Base-by-base conservation (phyloP, 2,329 filamentous ascomycete genomes). In the Biscogniauxia marginata region DNA sequence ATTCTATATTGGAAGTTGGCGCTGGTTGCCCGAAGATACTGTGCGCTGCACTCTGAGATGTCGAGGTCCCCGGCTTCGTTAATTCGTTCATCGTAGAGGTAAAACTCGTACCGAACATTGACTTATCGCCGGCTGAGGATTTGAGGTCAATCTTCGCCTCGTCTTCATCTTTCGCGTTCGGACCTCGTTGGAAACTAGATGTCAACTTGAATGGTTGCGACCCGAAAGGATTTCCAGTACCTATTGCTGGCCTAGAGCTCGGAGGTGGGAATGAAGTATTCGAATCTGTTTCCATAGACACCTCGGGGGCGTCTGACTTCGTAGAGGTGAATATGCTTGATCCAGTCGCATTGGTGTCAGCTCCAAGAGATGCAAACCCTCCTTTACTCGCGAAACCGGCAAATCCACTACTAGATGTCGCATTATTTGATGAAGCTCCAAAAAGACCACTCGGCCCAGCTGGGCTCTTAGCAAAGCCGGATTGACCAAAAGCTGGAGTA, bases 131-230 rank as follows among this genome's bases (percentile, higher is more conserved):
- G 19, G 70, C 63, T n/a, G 71, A 70, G 20, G 21, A 19, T 7
- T 24, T 53, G 8, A 44, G 44, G 16, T 64, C 58, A 43, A 71
- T 69, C 20, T 72, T 74, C 59, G 81, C 82, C 7, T 81, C 77
- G 34, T 79, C 73, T 55, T 87, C 84, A 21, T 88, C 81, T 56
- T 84, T 85, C 1, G 82, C 78, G 46, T 79, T 78, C 5, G 82
- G 79, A 61, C 90, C 87, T 7, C 80, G 78, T 65, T 86, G 84
- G 74, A 91, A 91, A 1, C 83, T 86, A 24, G 84, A 86, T 43
- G 82, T 81, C 16, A 91, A 76, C 63, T 88, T 87, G 73, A 91
- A 91, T 0, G 83, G 80, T 16, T 76, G 73, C n/a, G 78, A 78
- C 22, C 77, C 79, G 65, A 84, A 81, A 7, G 68, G 56, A 54